These are phyloP conservation scores for Phaeoacremonium minimum DNA, from an alignment of 2,329 filamentous ascomycete species.

Conservation along the genomic window DNA sequence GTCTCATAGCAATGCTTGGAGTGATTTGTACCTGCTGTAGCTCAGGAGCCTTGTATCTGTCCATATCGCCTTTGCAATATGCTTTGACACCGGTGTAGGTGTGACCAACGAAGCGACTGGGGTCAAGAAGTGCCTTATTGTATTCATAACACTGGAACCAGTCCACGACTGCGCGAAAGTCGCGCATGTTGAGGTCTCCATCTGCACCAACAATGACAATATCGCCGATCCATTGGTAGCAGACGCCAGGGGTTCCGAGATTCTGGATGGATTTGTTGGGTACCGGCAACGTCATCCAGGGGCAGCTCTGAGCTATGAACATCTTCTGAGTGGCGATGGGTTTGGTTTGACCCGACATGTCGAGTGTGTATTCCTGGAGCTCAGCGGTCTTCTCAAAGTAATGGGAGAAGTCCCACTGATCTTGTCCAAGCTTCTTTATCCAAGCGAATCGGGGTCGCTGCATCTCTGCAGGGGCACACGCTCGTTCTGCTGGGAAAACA, in stretches of 20 bases:
- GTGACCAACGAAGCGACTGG: not conserved
- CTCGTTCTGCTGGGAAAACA: conserved; percentile 2
- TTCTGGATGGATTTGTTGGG: conserved; percentile 1
- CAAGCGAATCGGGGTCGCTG: not conserved
- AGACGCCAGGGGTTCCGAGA: not conserved
- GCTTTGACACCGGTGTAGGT: conserved; percentile 72
- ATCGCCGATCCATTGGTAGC: conserved; percentile 2
- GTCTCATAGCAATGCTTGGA: not conserved
- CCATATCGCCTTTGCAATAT: not conserved
- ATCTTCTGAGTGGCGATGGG: conserved; percentile 1
- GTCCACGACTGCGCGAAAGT: conserved; percentile 8
- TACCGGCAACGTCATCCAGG: not conserved
- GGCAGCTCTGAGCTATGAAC: too few species aligned
- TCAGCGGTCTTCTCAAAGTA: not conserved
- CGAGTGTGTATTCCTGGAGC: not conserved
- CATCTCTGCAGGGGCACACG: not conserved
- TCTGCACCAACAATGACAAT: not conserved
- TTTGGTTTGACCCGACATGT: not conserved
- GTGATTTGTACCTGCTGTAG: not conserved
- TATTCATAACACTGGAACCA: conserved; percentile 2
- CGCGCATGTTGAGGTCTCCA: conserved; percentile 6
- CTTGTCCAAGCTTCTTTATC: too few species aligned
- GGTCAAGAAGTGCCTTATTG: conserved; percentile 1
- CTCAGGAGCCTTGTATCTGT: not conserved
- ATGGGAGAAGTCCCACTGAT: too few species aligned